These are phyloP conservation scores for Penicillium antarcticum DNA, from an alignment of 495 filamentous ascomycete genomes.

Conservation along the genomic window DNA sequence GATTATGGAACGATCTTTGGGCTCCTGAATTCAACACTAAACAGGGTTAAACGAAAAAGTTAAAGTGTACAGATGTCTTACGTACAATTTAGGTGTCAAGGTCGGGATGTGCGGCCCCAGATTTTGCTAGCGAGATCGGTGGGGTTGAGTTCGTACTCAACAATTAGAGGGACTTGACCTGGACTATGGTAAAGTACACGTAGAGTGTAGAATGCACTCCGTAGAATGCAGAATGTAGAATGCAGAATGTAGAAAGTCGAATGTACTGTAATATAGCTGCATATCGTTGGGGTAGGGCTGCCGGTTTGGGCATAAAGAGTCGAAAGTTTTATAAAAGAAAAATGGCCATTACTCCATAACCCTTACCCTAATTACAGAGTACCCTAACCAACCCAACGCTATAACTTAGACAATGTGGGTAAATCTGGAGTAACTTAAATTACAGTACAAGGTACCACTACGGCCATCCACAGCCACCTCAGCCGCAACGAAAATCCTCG, in stretches of 20 bases:
- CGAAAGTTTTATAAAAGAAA: background rate
- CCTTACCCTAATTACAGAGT: too few relatives aligned
- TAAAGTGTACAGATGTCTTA: too few relatives aligned
- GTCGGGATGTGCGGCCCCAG: slow-evolving; percentile 29
- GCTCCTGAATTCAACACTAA: slow-evolving; percentile 1
- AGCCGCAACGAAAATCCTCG: slow-evolving; percentile 25
- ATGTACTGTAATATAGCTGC: too few relatives aligned
- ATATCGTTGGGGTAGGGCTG: background rate
- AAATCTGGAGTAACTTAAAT: background rate
- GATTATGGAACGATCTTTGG: slow-evolving; percentile 22
- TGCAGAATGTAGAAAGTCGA: too few relatives aligned
- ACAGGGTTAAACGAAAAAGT: slow-evolving; percentile 1
- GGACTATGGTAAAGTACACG: too few relatives aligned
- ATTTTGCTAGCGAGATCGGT: slow-evolving; percentile 30
- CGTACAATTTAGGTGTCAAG: slow-evolving; percentile 7
- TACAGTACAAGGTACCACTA: slow-evolving; percentile 6
- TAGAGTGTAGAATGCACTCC: too few relatives aligned
- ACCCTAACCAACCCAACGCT: too few relatives aligned
- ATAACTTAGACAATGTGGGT: too few relatives aligned
- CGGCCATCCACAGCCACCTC: slow-evolving; percentile 13
- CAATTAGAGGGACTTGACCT: background rate
- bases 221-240: too few relatives aligned
- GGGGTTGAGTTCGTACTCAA: slow-evolving; percentile 21
- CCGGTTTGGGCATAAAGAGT: background rate
- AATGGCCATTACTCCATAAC: background rate